Base-by-base conservation (phyloP, 2,329 filamentous ascomycete species). In the Rhinocladiella mackenziei region DNA sequence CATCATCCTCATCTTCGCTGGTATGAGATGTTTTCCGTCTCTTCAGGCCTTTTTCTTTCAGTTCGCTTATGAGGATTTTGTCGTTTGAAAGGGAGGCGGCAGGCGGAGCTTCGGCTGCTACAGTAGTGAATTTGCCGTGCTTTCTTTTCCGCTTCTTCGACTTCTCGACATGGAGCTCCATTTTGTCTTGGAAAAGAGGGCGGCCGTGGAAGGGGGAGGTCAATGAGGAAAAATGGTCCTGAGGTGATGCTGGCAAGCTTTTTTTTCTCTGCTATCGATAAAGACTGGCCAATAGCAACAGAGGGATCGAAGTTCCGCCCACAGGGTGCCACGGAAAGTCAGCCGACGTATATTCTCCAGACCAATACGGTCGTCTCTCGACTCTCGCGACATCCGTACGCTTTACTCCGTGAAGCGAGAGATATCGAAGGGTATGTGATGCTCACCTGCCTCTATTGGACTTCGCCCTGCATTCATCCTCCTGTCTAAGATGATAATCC, bases 111-210 rank as follows among this genome's bases (percentile, higher is more conserved):
- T 48, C 38, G 10, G 22, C 48, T 35, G 57, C 53, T 22, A 56
- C 46, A 34, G 57, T 53, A 13, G 59, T 54, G 47, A 58, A 56
- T 33, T 60, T 56, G 26, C 45, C 50, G 40, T 70, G 66, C 61
- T 66, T 69, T 63, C 66, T 68, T 63, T 71, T 71, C 40, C 67
- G 62, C 57, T 70, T 71, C 55, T 69, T 70, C 32, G 62, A 57
- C 26, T 49, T 50, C 1, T 44, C 50, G 8, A 40, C 19, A 11
- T 39, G 33, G 20, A 39, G 29, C 22, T 50, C 50, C 46, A 48
- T 48, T 25, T 15, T 23, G 34, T 19, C 1, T 34, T 45, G 28
- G 34, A 41, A 14, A 40, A 29, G 23, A 26, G 23, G 23, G 8
- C 15, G 19, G 18, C 5, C 26, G 28, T 26, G 32, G 7, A 7